phyloP scores from a whole-genome alignment of 345 rosid species.

The Microcos paniculata region DNA sequence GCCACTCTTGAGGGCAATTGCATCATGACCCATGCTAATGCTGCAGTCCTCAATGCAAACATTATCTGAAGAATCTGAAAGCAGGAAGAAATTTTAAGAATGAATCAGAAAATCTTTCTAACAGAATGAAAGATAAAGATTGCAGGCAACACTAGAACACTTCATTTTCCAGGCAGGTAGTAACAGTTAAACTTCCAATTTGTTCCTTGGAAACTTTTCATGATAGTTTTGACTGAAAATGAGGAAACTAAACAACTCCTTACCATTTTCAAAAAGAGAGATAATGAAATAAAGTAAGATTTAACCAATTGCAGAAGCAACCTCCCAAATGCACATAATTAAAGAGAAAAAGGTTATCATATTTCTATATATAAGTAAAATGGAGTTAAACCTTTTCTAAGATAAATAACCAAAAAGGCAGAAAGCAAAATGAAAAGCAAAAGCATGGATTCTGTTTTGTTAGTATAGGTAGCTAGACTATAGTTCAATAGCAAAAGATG shows the following conservation, averaged over 20 bases:
- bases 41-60: constrained; percentile 84
- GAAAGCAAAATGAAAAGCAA: not conserved
- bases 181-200: not conserved
- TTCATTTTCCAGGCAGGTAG: not conserved
- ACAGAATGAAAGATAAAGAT: not conserved
- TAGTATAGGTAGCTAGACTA: not conserved
- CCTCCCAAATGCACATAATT: not conserved
- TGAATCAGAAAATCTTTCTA: not conserved
- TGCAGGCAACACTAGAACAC: not conserved
- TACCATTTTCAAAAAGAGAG: not conserved
- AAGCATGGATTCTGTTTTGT: not conserved
- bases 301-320: not conserved
- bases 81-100: not conserved
- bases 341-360: too few relatives aligned
- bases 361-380: not conserved
- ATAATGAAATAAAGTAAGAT: not conserved
- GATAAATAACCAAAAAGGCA: not conserved
- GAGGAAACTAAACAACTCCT: not conserved
- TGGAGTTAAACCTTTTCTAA: not conserved
- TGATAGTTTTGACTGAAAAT: not conserved
- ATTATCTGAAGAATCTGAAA: constrained; percentile 83
- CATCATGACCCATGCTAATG: constrained; percentile 69
- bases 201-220: not conserved
- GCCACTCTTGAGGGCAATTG: constrained; percentile 83
- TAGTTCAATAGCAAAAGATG: not conserved